phyloP scores from a whole-genome alignment of 2,329 filamentous ascomycete genomes.

The Colletotrichum incanum region DNA sequence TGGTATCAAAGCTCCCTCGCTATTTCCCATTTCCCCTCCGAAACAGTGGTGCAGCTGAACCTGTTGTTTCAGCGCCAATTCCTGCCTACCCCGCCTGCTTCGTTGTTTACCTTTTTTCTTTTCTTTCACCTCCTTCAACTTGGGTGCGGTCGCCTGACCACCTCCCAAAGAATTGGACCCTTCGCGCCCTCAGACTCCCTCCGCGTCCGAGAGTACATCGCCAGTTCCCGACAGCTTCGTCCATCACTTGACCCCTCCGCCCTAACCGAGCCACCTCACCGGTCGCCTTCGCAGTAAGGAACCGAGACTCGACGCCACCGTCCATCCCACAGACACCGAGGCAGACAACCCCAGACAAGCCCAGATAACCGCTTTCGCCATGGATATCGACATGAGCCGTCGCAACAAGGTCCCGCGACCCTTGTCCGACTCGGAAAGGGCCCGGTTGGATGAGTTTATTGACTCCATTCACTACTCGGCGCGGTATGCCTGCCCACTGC shows the following conservation, averaged over 20 bases:
- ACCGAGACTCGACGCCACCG: constrained; percentile 39
- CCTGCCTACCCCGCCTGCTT: constrained; percentile 40
- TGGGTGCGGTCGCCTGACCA: constrained; percentile 40
- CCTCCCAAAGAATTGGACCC: constrained; percentile 22
- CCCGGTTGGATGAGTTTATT: constrained; percentile 90
- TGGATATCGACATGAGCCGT: constrained; percentile 83
- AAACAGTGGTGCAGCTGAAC: constrained; percentile 38
- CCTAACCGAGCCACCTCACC: constrained; percentile 25
- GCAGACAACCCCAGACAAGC: constrained; percentile 20
- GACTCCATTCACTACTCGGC: constrained; percentile 97
- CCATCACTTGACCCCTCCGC: constrained; percentile 21
- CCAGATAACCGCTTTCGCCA: constrained; percentile 43
- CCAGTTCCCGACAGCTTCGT: constrained; percentile 19
- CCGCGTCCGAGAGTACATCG: constrained; percentile 26
- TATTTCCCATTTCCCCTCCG: constrained; percentile 26
- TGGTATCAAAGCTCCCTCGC: constrained; percentile 31
- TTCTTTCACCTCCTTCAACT: constrained; percentile 12
- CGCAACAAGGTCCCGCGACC: constrained; percentile 90
- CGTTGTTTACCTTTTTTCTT: constrained; percentile 38
- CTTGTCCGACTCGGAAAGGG: constrained; percentile 85
- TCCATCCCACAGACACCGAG: constrained; percentile 29
- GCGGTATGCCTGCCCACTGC: constrained; percentile 68
- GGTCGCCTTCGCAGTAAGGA: constrained; percentile 27
- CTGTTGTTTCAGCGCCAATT: constrained; percentile 42
- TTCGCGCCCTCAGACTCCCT: constrained; percentile 30